Conservation (phyloP, 257 asterid species). For the Solanum etuberosum region DNA sequence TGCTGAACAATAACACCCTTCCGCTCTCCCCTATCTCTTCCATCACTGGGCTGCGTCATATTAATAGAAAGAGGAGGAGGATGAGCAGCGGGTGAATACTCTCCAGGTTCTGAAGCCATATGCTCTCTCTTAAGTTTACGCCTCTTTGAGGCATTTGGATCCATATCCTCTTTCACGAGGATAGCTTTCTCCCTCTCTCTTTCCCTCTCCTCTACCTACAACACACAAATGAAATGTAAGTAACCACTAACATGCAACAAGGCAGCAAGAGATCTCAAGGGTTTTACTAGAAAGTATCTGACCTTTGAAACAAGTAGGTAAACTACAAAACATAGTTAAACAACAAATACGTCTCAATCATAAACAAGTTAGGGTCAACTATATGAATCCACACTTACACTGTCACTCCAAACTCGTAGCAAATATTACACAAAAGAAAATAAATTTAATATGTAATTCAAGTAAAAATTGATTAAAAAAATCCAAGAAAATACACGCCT, state of each 20-base stretch:
- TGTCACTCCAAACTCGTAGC: not conserved
- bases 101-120: conserved; percentile 77
- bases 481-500: not conserved
- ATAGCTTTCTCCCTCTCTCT: conserved; percentile 69
- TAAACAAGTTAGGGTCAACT: not conserved
- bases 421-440: not conserved
- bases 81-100: conserved; percentile 59
- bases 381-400: not conserved
- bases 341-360: not conserved
- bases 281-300: not conserved
- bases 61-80: conserved; percentile 49
- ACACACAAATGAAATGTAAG: not conserved
- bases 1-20: conserved; percentile 57
- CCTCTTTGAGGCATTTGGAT: conserved; percentile 73
- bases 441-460: not conserved
- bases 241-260: not conserved
- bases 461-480: not conserved
- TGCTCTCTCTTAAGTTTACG: conserved; percentile 92
- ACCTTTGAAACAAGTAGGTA: not conserved
- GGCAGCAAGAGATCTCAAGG: not conserved
- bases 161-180: conserved; percentile 63
- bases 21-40: conserved; percentile 79
- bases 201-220: conserved; percentile 73
- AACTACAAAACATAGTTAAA: not conserved
- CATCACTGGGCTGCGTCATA: conserved; percentile 52